phyloP scores from a whole-genome alignment of 768 basidiomycete species.

The Lanmaoa pseudosensibilis region DNA sequence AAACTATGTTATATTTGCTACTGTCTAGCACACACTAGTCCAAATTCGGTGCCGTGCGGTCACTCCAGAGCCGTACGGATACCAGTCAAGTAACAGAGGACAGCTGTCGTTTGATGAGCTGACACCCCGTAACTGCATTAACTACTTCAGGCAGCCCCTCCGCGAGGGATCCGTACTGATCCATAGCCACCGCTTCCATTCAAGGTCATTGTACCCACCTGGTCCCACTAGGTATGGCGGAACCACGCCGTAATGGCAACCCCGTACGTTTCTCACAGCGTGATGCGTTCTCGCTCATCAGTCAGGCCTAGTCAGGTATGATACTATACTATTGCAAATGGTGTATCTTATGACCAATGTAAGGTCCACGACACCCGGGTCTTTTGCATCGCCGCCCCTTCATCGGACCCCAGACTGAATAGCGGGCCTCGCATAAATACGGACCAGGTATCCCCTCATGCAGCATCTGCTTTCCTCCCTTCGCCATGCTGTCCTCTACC shows the following conservation, averaged over 20 bases:
- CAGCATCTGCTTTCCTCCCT: neutral
- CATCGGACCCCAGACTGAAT: neutral
- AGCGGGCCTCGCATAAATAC: slow-evolving; percentile 12
- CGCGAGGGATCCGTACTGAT: neutral
- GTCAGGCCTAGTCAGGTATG: neutral
- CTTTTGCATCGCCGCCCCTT: neutral
- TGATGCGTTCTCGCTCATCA: neutral
- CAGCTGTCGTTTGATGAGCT: too few relatives aligned
- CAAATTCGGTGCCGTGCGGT: neutral
- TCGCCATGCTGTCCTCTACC: slow-evolving; percentile 18
- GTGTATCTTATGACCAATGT: neutral
- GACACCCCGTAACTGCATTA: neutral
- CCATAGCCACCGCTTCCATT: slow-evolving; percentile 1
- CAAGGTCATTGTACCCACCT: neutral
- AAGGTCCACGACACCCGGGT: neutral
- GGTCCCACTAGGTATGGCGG: neutral
- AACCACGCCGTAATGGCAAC: neutral
- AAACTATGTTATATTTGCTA: neutral
- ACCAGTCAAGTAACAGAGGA: neutral
- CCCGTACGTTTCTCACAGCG: neutral
- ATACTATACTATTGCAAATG: neutral
- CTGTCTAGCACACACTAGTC: neutral
- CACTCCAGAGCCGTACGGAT: neutral
- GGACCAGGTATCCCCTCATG: neutral
- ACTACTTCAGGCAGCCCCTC: neutral